These are phyloP conservation scores for Russula griseocarnosa DNA, from an alignment of 768 basidiomycete genomes.

Conservation along the genomic window DNA sequence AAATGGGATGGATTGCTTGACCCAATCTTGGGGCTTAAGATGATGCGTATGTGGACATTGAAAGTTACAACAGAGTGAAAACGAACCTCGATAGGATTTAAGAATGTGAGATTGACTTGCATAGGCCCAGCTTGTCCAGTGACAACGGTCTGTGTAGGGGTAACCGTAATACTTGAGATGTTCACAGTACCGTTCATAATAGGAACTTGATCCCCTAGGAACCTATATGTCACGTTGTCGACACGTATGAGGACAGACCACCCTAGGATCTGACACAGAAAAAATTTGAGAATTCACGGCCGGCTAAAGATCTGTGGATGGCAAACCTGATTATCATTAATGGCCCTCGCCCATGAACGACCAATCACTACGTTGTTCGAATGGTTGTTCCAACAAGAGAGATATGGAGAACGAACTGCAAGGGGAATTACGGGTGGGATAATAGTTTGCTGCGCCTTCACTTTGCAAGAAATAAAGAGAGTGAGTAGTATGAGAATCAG, in stretches of 20 bases:
- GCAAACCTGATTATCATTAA: background rate
- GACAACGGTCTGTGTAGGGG: constrained; percentile 38
- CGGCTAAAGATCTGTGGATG: background rate
- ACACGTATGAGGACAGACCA: constrained; percentile 19
- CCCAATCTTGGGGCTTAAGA: constrained; percentile 36
- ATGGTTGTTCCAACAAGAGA: constrained; percentile 29
- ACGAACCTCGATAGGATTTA: constrained; percentile 40
- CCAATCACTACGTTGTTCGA: constrained; percentile 13
- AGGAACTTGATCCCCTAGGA: constrained; percentile 18
- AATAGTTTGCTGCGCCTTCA: constrained; percentile 23
- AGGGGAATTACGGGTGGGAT: constrained; percentile 31
- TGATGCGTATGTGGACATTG: background rate
- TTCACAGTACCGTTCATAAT: constrained; percentile 19
- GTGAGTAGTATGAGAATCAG: background rate
- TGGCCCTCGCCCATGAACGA: constrained; percentile 28
- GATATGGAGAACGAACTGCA: constrained; percentile 32
- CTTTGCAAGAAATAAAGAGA: background rate
- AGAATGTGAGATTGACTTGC: constrained; percentile 38
- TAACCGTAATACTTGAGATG: constrained; percentile 31
- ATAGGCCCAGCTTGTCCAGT: constrained; percentile 37
- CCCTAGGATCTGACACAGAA: constrained; percentile 14
- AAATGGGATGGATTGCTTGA: constrained; percentile 41
- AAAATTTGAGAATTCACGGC: background rate
- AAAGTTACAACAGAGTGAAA: background rate
- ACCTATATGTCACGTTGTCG: constrained; percentile 25